These are phyloP conservation scores for Hygrophila difformis DNA, from an alignment of 257 asterid genomes.

Conservation along the genomic window DNA sequence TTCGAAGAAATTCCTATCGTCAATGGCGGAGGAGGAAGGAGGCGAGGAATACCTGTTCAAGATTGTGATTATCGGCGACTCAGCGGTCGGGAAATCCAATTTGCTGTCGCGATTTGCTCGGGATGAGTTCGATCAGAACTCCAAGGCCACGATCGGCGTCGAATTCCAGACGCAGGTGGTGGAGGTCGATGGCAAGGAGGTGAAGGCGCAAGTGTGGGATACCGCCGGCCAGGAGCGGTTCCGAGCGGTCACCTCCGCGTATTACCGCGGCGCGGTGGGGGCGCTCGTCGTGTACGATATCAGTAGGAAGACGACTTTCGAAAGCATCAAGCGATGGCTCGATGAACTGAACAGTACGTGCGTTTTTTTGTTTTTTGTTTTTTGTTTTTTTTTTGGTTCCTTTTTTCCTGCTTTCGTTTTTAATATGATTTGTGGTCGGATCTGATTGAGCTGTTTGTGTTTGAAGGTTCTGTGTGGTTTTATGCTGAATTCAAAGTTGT, in stretches of 20 bases:
- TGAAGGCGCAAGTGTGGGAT: constrained; percentile 81
- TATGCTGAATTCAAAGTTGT: too few relatives aligned
- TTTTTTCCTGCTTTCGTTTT: too few relatives aligned
- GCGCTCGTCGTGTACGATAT: constrained; percentile 72
- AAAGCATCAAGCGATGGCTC: constrained; percentile 61
- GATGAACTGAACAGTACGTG: constrained; percentile 64
- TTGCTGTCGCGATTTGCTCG: constrained; percentile 69
- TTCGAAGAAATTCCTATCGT: background rate
- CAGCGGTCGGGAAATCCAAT: constrained; percentile 84
- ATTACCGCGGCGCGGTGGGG: constrained; percentile 79
- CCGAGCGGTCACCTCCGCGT: constrained; percentile 82
- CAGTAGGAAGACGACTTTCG: constrained; percentile 44
- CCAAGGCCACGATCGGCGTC: constrained; percentile 73
- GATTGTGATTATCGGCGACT: constrained; percentile 71
- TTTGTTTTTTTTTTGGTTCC: too few relatives aligned
- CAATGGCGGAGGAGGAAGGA: constrained; percentile 46
- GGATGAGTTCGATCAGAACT: constrained; percentile 72
- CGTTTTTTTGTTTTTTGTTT: too few relatives aligned
- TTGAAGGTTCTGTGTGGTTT: too few relatives aligned
- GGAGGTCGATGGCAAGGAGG: constrained; percentile 61
- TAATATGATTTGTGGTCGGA: too few relatives aligned
- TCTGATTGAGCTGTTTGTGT: too few relatives aligned
- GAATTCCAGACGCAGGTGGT: constrained; percentile 76
- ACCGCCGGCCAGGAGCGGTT: constrained; percentile 85
- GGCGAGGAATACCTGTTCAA: constrained; percentile 70